These are phyloP conservation scores for Hypomontagnella submonticulosa DNA, from an alignment of 495 filamentous ascomycete genomes.

Conservation along the genomic window DNA sequence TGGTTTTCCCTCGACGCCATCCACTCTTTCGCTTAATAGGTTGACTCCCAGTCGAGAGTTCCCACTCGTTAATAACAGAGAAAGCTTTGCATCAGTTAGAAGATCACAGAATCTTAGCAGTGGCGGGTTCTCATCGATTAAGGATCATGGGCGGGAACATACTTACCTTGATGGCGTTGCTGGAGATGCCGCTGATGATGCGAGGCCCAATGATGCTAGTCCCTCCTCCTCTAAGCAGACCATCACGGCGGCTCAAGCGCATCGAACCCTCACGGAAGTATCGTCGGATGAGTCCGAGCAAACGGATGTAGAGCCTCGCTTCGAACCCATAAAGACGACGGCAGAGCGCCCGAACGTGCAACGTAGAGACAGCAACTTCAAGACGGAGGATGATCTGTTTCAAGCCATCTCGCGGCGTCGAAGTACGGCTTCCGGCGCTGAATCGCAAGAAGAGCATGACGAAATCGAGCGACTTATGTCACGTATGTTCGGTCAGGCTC, in stretches of 20 bases:
- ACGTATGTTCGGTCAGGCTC: constrained; percentile 63
- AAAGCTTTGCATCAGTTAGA: constrained; percentile 12
- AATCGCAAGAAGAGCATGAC: constrained; percentile 44
- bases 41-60: constrained; percentile 20
- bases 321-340: constrained; percentile 35
- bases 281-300: constrained; percentile 40
- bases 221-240: constrained; percentile 30
- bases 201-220: constrained; percentile 23
- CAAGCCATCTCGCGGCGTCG: constrained; percentile 62
- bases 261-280: constrained; percentile 11
- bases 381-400: constrained; percentile 64
- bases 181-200: neutral
- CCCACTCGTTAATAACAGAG: constrained; percentile 12
- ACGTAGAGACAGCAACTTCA: constrained; percentile 8
- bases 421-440: constrained; percentile 51
- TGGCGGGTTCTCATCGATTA: constrained; percentile 9
- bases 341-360: constrained; percentile 19
- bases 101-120: constrained; percentile 5
- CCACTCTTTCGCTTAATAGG: constrained; percentile 7
- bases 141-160: constrained; percentile 4
- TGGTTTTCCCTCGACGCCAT: constrained; percentile 40
- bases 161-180: constrained; percentile 15
- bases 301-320: constrained; percentile 38
- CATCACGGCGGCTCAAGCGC: constrained; percentile 2
- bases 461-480: constrained; percentile 58